Percentiles rank a stretch among this genome's conserved stretches.
Conservation (phyloP, 2,329 filamentous ascomycete species). For the Penicillium sp. region DNA sequence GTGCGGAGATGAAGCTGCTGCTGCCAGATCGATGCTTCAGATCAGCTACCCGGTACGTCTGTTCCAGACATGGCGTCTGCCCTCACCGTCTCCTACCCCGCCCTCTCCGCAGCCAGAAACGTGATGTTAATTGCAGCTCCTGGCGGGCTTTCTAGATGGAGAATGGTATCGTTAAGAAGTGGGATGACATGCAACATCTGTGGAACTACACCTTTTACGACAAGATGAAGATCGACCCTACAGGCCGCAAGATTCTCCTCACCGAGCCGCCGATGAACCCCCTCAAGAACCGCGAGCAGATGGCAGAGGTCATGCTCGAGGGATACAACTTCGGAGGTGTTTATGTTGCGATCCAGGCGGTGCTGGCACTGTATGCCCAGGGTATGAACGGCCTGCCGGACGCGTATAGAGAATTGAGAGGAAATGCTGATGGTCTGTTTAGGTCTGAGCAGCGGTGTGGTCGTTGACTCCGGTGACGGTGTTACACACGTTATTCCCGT, state of each 20-base stretch:
- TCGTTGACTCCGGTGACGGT: conserved; percentile 96
- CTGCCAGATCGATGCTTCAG: conserved; percentile 93
- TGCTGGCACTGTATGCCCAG: conserved; percentile 93
- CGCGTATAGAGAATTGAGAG: not conserved
- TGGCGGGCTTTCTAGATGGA: conserved; percentile 67
- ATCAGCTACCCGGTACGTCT: conserved; percentile 82
- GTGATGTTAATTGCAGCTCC: conserved; percentile 20
- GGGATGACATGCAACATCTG: conserved; percentile 99
- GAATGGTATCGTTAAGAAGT: conserved; percentile 98
- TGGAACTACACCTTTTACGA: conserved; percentile 99
- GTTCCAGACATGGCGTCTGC: conserved; percentile 3
- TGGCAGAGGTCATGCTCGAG: conserved; percentile 99
- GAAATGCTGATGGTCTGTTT: conserved; percentile 10
- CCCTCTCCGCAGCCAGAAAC: conserved; percentile 13
- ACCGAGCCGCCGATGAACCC: conserved; percentile 99
- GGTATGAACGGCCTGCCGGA: conserved; percentile 52
- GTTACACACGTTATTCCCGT: conserved; percentile 98
- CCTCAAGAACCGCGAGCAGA: conserved; percentile 91
- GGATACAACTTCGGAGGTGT: conserved; percentile 94
- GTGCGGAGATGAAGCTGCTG: conserved; percentile 97
- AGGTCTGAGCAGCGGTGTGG: conserved; percentile 90
- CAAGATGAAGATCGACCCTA: conserved; percentile 90
- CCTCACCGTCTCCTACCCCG: conserved; percentile 13
- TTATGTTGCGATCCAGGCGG: conserved; percentile 96
- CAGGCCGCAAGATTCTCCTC: conserved; percentile 91